phyloP scores from a whole-genome alignment of 257 asterid genomes.

The Nicotiana paniculata region DNA sequence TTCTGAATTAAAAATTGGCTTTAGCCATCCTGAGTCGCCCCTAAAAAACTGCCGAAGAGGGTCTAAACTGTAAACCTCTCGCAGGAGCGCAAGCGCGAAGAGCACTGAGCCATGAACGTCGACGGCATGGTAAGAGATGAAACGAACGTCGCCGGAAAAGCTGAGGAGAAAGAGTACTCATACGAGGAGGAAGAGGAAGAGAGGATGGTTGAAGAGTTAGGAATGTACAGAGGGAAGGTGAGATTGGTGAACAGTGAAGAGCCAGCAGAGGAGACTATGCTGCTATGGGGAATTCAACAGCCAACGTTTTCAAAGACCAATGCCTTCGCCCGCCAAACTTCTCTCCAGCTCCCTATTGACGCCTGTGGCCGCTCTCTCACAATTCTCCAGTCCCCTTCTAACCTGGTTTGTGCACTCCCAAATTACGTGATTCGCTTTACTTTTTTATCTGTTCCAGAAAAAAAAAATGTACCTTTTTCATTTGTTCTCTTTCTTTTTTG shows the following conservation, averaged over 20 bases:
- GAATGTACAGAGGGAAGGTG: conserved; percentile 55
- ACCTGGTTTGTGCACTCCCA: conserved; percentile 18
- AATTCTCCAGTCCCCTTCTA: conserved; percentile 77
- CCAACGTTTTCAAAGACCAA: conserved; percentile 68
- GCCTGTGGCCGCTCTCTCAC: conserved; percentile 84
- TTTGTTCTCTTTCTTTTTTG: too few relatives aligned
- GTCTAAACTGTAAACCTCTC: too few relatives aligned
- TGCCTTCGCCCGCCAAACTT: conserved; percentile 63
- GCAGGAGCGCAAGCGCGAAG: too few relatives aligned
- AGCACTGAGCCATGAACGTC: background rate
- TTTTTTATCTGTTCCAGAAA: too few relatives aligned
- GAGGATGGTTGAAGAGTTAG: conserved; percentile 35
- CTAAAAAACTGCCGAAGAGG: too few relatives aligned
- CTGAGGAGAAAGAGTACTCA: background rate
- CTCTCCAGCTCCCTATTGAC: conserved; percentile 62
- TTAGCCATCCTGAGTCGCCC: too few relatives aligned
- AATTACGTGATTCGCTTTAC: too few relatives aligned
- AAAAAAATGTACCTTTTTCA: too few relatives aligned
- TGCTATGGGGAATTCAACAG: conserved; percentile 89
- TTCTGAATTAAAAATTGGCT: too few relatives aligned
- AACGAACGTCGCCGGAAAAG: conserved; percentile 17
- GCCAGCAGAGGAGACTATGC: conserved; percentile 64
- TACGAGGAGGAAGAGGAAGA: conserved; percentile 26
- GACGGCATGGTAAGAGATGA: background rate
- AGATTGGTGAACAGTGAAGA: conserved; percentile 34